Base-by-base conservation (phyloP, 352 stramenopile genomes). In the Pythium aphanidermatum region DNA sequence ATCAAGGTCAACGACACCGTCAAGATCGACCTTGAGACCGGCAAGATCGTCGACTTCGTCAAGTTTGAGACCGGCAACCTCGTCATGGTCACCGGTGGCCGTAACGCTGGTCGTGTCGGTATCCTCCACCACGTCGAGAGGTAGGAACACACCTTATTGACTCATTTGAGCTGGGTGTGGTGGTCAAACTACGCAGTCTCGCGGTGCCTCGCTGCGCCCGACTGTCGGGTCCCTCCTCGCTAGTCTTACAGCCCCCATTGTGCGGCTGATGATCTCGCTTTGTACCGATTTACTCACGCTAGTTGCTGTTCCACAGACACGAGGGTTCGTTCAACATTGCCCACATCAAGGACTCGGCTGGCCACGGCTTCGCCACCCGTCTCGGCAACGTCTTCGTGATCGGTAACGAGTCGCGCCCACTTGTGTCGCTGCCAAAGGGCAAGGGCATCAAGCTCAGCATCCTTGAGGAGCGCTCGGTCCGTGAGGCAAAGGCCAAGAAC, bases 361-460 rank as follows among this genome's bases (percentile, higher is more conserved):
- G 96, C 56, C 74, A 98, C 78, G 75, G 88, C 43, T 99, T 99
- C 68, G 95, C 96, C 59, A 99, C 97, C 23, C 91, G 97, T 69
- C 82, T 98, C 35, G 70, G 72, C 46, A 99, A 99, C 76, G 90
- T 98, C 51, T 99, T 99, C 64, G 82, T 96, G 26, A 97, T 99
- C 66, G 96, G 96, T 71, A 86, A 85, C 63, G 80, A 90, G 49
- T 82, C 90, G 45, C 86, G 91, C 30, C 86, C 95, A 54, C 86
- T 91, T 60, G 86, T 99, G 39, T 96, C 92, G 39, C 84, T 99
- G 45, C 96, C 97, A 29, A 98, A 97, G 80, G 96, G 95, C 82
- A 98, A 98, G 83, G 97, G 97, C 68, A 84, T 99, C 76, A 99
- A 99, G 93, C 95, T 99, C 64, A 97, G 75, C 64, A 99, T 99